phyloP scores from a whole-genome alignment of 148 eudicot genomes.

The Rhododendron ovatum region DNA sequence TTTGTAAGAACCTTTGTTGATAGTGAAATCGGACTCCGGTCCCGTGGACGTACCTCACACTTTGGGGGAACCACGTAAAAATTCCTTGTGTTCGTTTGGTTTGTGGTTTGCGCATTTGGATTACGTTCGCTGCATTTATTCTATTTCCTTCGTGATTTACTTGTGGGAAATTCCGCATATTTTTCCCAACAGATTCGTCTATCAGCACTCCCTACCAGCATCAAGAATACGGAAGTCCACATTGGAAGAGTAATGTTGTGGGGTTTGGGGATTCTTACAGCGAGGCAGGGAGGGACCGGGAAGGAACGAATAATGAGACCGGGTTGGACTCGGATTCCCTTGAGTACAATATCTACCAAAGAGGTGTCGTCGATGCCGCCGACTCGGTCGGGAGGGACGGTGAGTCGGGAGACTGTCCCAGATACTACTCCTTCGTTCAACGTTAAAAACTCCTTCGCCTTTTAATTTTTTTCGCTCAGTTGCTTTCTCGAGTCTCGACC shows the following conservation, averaged over 20 bases:
- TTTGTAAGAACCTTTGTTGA: no score
- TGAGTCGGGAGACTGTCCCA: slow-evolving; percentile 17
- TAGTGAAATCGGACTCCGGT: no score
- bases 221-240: background rate
- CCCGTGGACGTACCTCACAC: no score
- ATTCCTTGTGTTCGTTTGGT: no score
- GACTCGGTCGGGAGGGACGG: no score
- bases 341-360: slow-evolving; percentile 44
- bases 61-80: no score
- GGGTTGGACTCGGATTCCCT: slow-evolving; percentile 62
- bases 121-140: no score
- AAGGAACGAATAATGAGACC: slow-evolving; percentile 47
- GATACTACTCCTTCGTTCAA: slow-evolving; percentile 29
- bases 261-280: slow-evolving; percentile 23
- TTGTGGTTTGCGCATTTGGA: no score
- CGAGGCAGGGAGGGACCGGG: slow-evolving; percentile 60
- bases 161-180: no score
- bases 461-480: background rate
- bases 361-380: slow-evolving; percentile 19
- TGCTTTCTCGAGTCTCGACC: no score
- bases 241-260: background rate
- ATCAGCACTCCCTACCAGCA: no score
- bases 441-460: slow-evolving; percentile 26
- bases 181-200: background rate
- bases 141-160: no score